Evolutionary conservation across 2,329 filamentous ascomycete genomes (phyloP).

Genomic region (Lasiodiplodia sp.): DNA sequence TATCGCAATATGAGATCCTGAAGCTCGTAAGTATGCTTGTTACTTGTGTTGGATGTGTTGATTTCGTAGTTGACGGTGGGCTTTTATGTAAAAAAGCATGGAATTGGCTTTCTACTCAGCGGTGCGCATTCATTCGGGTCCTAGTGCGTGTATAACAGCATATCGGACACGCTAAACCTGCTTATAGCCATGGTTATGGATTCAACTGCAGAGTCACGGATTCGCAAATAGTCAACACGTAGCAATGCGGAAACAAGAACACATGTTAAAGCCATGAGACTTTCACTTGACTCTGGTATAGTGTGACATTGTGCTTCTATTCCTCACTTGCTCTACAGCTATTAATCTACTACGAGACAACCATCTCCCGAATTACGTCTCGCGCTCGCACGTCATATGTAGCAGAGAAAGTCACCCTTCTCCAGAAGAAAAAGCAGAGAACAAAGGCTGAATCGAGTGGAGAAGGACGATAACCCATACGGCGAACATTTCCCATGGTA

Average conservation of each 20-base stretch:
- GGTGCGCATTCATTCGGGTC: no score
- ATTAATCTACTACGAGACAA: not conserved
- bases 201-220: no score
- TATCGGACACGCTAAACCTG: no score
- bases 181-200: no score
- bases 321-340: not conserved
- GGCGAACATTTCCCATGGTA: slow-evolving; percentile 15
- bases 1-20: no score
- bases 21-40: no score
- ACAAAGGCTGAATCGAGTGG: not conserved
- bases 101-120: no score
- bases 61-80: no score
- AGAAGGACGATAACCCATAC: not conserved
- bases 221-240: not conserved
- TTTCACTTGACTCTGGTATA: not conserved
- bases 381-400: not conserved
- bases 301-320: not conserved
- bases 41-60: no score
- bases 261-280: not conserved
- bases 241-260: not conserved
- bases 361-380: not conserved
- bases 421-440: not conserved
- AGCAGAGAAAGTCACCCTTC: not conserved
- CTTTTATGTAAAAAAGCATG: no score
- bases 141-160: no score